Evolutionary conservation across 2,329 filamentous ascomycete genomes (phyloP), one percentile per base, ranked within the genome.

Genomic region (Diaporthe sp.): DNA sequence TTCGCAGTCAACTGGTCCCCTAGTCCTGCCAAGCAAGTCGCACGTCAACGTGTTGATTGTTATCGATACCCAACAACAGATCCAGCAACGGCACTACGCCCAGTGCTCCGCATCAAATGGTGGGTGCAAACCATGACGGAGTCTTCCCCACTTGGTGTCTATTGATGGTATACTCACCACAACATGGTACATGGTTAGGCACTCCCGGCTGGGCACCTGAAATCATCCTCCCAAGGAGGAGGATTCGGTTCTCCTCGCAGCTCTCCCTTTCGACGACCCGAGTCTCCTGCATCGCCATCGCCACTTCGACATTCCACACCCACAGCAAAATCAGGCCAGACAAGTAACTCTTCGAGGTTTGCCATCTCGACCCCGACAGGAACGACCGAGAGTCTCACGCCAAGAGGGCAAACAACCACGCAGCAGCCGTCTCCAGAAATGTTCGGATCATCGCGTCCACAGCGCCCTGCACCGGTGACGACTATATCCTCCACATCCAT

Each of bases 231-330:
- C 38, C 50, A 73, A 25, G 58, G 50, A 47, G 71, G 47, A 71
- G 74, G 42, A 40, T 64, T 69, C 35, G 47, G 92, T 77, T 92
- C 93, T 61, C 89, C 91, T 78, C 91, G 94, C 81, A 89, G 85
- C 80, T 93, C 91, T 68, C 91, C 91, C 17, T 93, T 93, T 81
- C 88, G 91, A 74, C 85, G 91, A 78, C 87, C 90, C 71, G 90
- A 91, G 78, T 91, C 90, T 28, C 89, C 91, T 28, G 88, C 89
- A 33, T 94, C 93, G 13, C 92, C 93, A 3, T 93, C 90, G 45
- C 85, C 89, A 35, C 83, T 94, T 73, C 89, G 92, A 78, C 88
- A 92, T 77, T 90, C 90, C 12, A 93, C 92, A 3, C 91, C 93
- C 5, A 89, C 88, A 54, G 87, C 89, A 45, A 90, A 89, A 73